Conservation (phyloP, 1,139 yeast species). For the Arxiozyma telluris region DNA sequence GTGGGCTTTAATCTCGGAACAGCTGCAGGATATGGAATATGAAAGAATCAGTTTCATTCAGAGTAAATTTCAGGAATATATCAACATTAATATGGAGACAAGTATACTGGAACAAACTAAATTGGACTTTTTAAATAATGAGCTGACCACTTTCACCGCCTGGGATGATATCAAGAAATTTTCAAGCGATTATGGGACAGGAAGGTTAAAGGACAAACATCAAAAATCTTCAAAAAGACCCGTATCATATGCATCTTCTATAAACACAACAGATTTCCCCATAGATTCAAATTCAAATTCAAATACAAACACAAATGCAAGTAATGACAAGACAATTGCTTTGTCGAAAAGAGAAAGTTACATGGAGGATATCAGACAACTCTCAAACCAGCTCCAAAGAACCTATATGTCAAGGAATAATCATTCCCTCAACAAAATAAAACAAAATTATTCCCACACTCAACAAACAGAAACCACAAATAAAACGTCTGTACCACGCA, state of each 20-base stretch:
- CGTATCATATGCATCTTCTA: not conserved
- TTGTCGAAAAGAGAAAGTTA: slow-evolving; percentile 10
- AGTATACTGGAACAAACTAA: slow-evolving; percentile 23
- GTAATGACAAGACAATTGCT: not conserved
- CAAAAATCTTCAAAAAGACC: not conserved
- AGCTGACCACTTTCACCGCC: slow-evolving; percentile 24
- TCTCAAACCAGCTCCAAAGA: slow-evolving; percentile 23
- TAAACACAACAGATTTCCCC: not conserved
- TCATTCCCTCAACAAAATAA: not conserved
- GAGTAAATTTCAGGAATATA: slow-evolving; percentile 72
- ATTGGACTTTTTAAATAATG: slow-evolving; percentile 20
- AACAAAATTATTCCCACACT: not conserved
- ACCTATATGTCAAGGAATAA: slow-evolving; percentile 3
- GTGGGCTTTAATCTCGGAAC: slow-evolving; percentile 65
- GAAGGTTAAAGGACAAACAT: slow-evolving; percentile 20
- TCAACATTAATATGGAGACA: slow-evolving; percentile 31
- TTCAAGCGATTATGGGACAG: slow-evolving; percentile 28
- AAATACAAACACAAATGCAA: not conserved
- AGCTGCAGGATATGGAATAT: slow-evolving; percentile 67
- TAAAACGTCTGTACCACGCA: not conserved
- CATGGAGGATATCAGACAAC: slow-evolving; percentile 23
- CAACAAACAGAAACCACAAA: not conserved
- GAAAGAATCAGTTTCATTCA: slow-evolving; percentile 71
- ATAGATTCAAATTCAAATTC: not conserved
- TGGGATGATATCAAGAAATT: slow-evolving; percentile 26